These are phyloP conservation scores for Microbotryum scabiosae DNA, from an alignment of 1,284 basidiomycete species.

Conservation along the genomic window DNA sequence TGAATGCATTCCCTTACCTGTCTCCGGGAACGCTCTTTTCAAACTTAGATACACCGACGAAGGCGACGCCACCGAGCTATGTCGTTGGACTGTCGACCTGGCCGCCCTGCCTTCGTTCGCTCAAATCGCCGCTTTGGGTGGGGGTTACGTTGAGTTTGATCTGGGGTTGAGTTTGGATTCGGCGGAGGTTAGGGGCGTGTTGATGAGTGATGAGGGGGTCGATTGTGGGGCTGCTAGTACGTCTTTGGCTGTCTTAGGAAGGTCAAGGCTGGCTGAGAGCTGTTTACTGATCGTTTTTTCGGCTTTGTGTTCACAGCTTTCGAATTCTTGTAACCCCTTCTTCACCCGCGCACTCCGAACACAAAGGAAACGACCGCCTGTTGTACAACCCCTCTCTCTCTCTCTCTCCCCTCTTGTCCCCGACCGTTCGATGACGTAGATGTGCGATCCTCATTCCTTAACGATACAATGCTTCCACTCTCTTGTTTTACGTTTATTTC, in stretches of 20 bases:
- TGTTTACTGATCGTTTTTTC: not conserved
- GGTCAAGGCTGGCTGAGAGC: too few relatives aligned
- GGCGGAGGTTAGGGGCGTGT: slow-evolving; percentile 28
- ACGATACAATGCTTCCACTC: too few relatives aligned
- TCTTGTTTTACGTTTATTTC: too few relatives aligned
- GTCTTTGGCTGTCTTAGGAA: not conserved
- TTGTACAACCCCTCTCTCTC: too few relatives aligned
- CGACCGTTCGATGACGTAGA: too few relatives aligned
- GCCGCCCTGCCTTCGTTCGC: slow-evolving; percentile 50
- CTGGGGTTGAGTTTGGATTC: slow-evolving; percentile 24
- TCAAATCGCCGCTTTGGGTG: slow-evolving; percentile 42
- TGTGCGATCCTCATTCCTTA: too few relatives aligned
- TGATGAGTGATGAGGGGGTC: slow-evolving; percentile 29
- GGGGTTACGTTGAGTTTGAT: slow-evolving; percentile 23
- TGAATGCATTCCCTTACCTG: slow-evolving; percentile 13
- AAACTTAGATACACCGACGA: slow-evolving; percentile 60
- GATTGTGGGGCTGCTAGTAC: slow-evolving; percentile 28
- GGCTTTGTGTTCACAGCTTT: slow-evolving; percentile 3
- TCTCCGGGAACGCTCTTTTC: not conserved
- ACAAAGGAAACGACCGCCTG: too few relatives aligned
- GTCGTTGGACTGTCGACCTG: slow-evolving; percentile 76
- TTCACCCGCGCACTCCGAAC: too few relatives aligned
- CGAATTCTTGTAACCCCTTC: slow-evolving; percentile 11
- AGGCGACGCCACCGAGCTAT: slow-evolving; percentile 44
- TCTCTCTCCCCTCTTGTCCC: too few relatives aligned